Evolutionary conservation across 495 filamentous ascomycete genomes (phyloP).

Genomic region (Aspergillus indologenus): DNA sequence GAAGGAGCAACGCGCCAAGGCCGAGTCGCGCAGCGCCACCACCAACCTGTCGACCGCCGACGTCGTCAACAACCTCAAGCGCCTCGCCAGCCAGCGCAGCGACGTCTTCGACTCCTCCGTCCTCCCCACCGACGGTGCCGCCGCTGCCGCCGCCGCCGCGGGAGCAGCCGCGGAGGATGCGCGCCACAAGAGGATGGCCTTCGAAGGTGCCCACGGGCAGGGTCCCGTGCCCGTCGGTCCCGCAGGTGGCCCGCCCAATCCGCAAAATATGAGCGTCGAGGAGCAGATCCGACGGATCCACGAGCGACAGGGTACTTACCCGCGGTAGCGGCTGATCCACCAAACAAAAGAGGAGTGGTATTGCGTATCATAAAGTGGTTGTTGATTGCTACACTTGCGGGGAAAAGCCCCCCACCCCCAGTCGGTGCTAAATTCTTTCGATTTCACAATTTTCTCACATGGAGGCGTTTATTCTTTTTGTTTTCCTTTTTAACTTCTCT

Average conservation of each 20-base stretch:
- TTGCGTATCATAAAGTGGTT: too few species aligned
- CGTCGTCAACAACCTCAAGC: conserved; percentile 91
- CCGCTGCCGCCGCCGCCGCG: conserved; percentile 44
- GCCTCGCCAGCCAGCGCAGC: conserved; percentile 85
- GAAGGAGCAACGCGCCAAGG: conserved; percentile 91
- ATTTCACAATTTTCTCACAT: neutral
- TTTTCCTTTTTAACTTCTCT: neutral
- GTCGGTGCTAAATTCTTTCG: neutral
- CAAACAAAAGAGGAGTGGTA: too few species aligned
- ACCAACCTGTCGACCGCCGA: conserved; percentile 85
- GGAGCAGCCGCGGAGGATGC: conserved; percentile 62
- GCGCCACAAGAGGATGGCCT: conserved; percentile 72
- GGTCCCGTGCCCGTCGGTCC: conserved; percentile 29
- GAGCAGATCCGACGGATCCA: conserved; percentile 52
- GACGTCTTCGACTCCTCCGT: conserved; percentile 77
- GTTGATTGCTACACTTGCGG: too few species aligned
- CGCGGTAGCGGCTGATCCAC: neutral
- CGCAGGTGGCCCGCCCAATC: conserved; percentile 30
- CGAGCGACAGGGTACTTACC: conserved; percentile 23
- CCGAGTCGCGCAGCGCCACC: conserved; percentile 76
- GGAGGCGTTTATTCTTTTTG: neutral
- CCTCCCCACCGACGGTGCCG: conserved; percentile 19
- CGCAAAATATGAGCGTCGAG: conserved; percentile 46
- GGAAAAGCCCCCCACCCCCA: too few species aligned
- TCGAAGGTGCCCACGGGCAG: conserved; percentile 24